Conservation (phyloP, 768 basidiomycete genomes). For the Antrodiella citrinella region DNA sequence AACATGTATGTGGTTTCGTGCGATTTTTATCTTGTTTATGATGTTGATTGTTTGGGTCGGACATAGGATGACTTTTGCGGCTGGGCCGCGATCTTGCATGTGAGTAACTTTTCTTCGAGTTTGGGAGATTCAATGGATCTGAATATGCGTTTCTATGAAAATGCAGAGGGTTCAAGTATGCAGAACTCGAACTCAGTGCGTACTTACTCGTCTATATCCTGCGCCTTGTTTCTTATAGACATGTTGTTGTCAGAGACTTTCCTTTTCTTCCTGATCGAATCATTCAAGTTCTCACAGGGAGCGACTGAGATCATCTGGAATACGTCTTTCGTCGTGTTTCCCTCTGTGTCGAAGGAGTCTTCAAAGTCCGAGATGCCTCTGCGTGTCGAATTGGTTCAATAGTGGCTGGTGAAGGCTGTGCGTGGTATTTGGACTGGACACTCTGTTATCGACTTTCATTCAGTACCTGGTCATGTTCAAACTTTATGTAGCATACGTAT, state of each 20-base stretch:
- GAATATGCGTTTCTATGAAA: too few species aligned
- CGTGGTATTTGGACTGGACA: too few species aligned
- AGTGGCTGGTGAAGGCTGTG: too few species aligned
- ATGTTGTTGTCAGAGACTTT: background rate
- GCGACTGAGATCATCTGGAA: background rate
- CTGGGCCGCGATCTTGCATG: conserved; percentile 11
- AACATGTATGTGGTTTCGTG: conserved; percentile 10
- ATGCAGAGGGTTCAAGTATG: conserved; percentile 1
- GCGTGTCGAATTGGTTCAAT: background rate
- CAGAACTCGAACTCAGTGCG: background rate
- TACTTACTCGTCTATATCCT: too few species aligned
- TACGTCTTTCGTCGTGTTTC: background rate
- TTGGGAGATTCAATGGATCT: too few species aligned
- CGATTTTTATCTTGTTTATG: too few species aligned
- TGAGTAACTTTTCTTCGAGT: conserved; percentile 4
- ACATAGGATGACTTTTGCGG: conserved; percentile 12
- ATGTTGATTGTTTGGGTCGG: too few species aligned
- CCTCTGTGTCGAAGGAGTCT: background rate
- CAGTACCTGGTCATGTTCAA: too few species aligned
- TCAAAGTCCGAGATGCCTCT: background rate
- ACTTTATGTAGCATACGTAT: too few species aligned
- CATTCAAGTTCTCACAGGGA: background rate
- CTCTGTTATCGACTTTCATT: too few species aligned
- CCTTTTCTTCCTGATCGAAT: background rate
- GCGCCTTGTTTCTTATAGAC: background rate